Conservation (phyloP, 208 protist species). For the Leishmania lainsoni region DNA sequence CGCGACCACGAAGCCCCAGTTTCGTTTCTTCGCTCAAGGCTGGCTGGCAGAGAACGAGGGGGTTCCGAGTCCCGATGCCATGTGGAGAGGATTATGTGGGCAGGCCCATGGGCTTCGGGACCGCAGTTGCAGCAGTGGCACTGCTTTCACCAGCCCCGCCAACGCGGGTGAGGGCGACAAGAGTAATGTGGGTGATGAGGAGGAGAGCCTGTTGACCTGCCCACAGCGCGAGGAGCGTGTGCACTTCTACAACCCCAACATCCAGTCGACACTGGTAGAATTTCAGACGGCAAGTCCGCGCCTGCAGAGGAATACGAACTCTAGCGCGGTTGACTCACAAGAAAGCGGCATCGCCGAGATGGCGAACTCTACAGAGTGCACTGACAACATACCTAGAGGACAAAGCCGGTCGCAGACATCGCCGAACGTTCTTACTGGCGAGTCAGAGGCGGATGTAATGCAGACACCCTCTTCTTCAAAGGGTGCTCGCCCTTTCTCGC, state of each 20-base stretch:
- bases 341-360: not conserved
- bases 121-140: not conserved
- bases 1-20: not conserved
- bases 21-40: slow-evolving; percentile 1
- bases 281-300: not conserved
- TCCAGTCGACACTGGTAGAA: not conserved
- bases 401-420: not conserved
- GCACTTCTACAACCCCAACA: slow-evolving; percentile 9
- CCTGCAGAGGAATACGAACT: not conserved
- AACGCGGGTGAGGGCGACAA: slow-evolving; percentile 1
- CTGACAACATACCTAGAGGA: not conserved
- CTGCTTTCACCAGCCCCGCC: not conserved
- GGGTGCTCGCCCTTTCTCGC: not conserved
- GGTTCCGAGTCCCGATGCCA: not conserved
- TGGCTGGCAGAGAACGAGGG: not conserved
- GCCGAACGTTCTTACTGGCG: not conserved
- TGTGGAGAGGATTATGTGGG: not conserved
- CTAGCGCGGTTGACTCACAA: not conserved
- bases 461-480: not conserved
- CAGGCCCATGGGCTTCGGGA: not conserved
- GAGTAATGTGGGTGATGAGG: not conserved
- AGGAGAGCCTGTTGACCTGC: not conserved
- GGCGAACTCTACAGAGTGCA: not conserved
- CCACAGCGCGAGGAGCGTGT: slow-evolving; percentile 1
- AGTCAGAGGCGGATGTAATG: not conserved